phyloP scores from a whole-genome alignment of 176 grass and related monocot genomes.

The Microstegium vimineum region DNA sequence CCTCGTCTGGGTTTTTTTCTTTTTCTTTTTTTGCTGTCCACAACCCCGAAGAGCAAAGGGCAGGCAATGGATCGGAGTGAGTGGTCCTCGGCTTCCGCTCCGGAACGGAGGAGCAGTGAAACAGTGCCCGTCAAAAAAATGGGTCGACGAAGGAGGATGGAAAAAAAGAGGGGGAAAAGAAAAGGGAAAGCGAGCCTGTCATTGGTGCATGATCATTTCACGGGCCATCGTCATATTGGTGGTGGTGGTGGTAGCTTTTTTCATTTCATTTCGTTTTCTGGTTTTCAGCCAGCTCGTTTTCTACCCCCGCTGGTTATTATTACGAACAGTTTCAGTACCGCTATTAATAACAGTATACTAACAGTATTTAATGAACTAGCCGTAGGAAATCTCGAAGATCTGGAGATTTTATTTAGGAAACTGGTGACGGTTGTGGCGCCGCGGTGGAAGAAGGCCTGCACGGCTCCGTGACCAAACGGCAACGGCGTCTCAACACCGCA shows the following conservation, averaged over 20 bases:
- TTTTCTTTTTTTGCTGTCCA: too few species aligned
- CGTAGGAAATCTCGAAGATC: neutral
- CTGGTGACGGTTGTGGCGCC: too few species aligned
- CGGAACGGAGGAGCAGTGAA: neutral
- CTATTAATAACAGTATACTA: too few species aligned
- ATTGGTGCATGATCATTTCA: constrained; percentile 23
- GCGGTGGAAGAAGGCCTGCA: neutral
- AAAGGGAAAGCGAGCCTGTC: constrained; percentile 13
- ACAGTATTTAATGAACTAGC: neutral
- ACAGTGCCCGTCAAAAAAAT: neutral
- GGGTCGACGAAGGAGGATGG: neutral
- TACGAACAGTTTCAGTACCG: too few species aligned
- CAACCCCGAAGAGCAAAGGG: neutral
- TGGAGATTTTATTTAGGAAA: neutral
- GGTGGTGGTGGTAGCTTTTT: constrained; percentile 2
- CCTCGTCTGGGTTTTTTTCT: neutral
- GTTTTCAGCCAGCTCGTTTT: too few species aligned
- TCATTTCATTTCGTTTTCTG: neutral
- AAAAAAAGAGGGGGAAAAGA: neutral
- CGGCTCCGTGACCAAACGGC: too few species aligned
- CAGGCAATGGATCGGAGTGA: neutral
- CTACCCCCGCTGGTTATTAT: too few species aligned
- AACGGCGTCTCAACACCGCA: too few species aligned
- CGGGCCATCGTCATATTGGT: neutral
- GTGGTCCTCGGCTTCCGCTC: neutral